phyloP scores from a whole-genome alignment of 2,329 filamentous ascomycete genomes.

The Aspergillus novofumigatus region DNA sequence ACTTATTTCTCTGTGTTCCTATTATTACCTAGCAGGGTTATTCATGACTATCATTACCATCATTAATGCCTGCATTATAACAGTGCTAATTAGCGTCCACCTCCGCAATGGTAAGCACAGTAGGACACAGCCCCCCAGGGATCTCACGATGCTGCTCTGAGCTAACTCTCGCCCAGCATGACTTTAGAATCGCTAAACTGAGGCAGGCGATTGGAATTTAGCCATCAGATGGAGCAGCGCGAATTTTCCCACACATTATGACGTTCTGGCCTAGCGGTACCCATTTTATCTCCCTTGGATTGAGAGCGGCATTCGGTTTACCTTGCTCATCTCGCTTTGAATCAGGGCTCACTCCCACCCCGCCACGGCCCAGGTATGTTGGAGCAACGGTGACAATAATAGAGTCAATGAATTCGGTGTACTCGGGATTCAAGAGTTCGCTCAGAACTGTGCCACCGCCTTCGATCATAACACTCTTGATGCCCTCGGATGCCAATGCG shows the following conservation, averaged over 20 bases:
- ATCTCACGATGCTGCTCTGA: not conserved
- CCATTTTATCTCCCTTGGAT: constrained; percentile 67
- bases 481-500: constrained; percentile 54
- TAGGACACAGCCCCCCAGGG: not conserved
- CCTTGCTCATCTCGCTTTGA: constrained; percentile 50
- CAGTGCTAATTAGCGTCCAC: not conserved
- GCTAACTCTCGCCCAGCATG: not conserved
- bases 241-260: constrained; percentile 68
- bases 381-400: constrained; percentile 88
- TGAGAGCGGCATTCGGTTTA: constrained; percentile 57
- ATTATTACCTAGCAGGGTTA: not conserved
- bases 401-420: constrained; percentile 63
- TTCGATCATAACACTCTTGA: constrained; percentile 85
- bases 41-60: not conserved
- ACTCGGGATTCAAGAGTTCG: constrained; percentile 62
- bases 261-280: constrained; percentile 76
- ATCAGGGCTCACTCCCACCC: constrained; percentile 72
- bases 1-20: not conserved
- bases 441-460: constrained; percentile 82
- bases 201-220: constrained; percentile 1
- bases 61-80: not conserved
- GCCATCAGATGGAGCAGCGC: constrained; percentile 7
- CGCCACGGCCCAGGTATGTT: constrained; percentile 79
- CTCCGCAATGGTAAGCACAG: not conserved
- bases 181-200: not conserved